phyloP scores from a whole-genome alignment of 1,284 basidiomycete genomes.

The Tylopilus orsonianus region DNA sequence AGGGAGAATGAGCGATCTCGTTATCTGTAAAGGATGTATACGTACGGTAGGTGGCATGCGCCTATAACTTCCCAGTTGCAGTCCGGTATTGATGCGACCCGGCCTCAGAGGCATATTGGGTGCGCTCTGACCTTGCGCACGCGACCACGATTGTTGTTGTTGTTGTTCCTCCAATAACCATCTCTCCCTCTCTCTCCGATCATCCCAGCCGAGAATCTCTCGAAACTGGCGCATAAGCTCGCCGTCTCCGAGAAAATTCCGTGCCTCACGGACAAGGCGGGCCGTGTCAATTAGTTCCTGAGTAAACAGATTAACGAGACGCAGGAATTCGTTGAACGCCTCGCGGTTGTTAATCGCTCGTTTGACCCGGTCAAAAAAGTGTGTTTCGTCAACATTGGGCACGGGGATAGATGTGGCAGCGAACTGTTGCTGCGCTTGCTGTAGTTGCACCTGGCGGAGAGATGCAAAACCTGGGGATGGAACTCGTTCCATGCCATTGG shows the following conservation, averaged over 20 bases:
- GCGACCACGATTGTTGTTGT: constrained; percentile 39
- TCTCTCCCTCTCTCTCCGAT: constrained; percentile 59
- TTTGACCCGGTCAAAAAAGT: constrained; percentile 94
- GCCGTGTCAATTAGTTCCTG: constrained; percentile 91
- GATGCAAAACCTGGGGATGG: constrained; percentile 24
- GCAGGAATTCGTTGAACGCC: constrained; percentile 95
- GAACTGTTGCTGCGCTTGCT: constrained; percentile 33
- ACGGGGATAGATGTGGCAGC: constrained; percentile 24
- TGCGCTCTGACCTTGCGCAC: constrained; percentile 44
- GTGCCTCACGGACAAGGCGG: constrained; percentile 70
- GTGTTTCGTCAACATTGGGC: constrained; percentile 65
- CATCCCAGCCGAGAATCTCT: constrained; percentile 89
- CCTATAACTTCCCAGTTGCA: constrained; percentile 85
- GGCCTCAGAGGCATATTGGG: constrained; percentile 44
- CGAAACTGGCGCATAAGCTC: constrained; percentile 87
- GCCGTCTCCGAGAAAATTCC: constrained; percentile 64
- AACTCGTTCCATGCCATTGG: constrained; percentile 22
- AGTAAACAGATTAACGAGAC: constrained; percentile 92
- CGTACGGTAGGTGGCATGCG: constrained; percentile 77
- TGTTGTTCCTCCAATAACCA: constrained; percentile 47
- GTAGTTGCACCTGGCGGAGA: constrained; percentile 26
- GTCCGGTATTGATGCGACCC: constrained; percentile 57
- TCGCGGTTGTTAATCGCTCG: constrained; percentile 85
- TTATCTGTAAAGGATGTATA: constrained; percentile 10
- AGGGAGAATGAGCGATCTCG: constrained; percentile 8